phyloP scores from a whole-genome alignment of 106 monocot species.

The Alisma plantagoaquatica region DNA sequence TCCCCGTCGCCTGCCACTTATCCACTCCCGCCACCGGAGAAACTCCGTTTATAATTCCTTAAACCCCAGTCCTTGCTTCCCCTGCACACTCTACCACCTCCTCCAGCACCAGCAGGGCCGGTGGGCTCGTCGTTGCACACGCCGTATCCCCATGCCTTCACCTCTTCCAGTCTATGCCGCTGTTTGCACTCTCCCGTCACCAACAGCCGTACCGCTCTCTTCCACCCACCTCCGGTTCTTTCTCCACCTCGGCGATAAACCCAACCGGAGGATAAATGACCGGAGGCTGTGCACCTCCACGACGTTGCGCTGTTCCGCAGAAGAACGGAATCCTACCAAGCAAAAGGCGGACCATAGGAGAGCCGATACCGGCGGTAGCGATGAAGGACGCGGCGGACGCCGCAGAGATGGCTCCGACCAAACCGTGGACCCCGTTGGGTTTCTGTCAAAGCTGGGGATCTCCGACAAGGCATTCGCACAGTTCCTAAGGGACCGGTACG shows the following conservation, averaged over 20 bases:
- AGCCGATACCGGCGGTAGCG: too few relatives aligned
- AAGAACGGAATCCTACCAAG: neutral
- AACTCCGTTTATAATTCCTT: too few relatives aligned
- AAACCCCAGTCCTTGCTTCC: too few relatives aligned
- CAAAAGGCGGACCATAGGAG: neutral
- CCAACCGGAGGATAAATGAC: too few relatives aligned
- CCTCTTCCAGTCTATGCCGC: neutral
- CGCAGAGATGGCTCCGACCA: neutral
- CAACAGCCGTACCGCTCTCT: neutral
- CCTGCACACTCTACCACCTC: too few relatives aligned
- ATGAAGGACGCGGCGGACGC: neutral
- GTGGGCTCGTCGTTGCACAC: neutral
- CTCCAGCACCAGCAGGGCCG: too few relatives aligned
- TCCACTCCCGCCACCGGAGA: too few relatives aligned
- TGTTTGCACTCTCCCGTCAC: too few relatives aligned
- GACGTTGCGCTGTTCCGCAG: neutral
- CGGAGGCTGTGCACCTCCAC: too few relatives aligned
- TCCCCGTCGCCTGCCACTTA: too few relatives aligned
- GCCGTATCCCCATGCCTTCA: neutral
- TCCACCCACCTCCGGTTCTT: neutral
- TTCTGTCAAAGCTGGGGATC: slow-evolving; percentile 44
- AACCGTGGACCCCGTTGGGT: slow-evolving; percentile 46
- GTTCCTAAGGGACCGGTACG: slow-evolving; percentile 61
- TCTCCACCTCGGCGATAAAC: neutral
- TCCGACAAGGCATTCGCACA: slow-evolving; percentile 47